phyloP scores from a whole-genome alignment of 179 eudicot species.

The Amaranthus tricolor region DNA sequence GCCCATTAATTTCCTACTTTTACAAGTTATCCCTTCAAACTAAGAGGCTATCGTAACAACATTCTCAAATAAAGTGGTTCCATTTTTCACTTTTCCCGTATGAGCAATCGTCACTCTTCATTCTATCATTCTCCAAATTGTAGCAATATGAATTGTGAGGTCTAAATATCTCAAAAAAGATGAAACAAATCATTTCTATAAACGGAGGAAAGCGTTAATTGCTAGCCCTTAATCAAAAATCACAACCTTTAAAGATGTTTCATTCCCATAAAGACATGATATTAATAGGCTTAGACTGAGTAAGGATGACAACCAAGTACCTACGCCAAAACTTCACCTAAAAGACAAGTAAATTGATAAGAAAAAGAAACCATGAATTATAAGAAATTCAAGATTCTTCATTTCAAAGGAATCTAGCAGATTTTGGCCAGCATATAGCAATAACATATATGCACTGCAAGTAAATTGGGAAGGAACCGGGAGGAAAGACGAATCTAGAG shows the following conservation, averaged over 20 bases:
- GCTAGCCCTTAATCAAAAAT: background rate
- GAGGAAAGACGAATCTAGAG: no score
- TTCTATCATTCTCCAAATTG: background rate
- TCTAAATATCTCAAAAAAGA: background rate
- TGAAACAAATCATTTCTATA: background rate
- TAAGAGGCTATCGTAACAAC: background rate
- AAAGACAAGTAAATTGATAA: no score
- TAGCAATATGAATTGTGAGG: background rate
- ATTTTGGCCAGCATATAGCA: no score
- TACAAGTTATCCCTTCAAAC: background rate
- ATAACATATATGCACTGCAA: no score
- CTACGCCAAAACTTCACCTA: no score
- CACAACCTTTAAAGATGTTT: background rate
- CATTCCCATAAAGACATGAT: no score
- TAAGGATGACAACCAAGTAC: background rate
- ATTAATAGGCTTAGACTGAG: background rate
- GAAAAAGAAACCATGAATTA: no score
- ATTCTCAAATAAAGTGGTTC: background rate
- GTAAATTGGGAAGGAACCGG: no score
- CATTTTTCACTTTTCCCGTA: background rate
- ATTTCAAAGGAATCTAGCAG: no score
- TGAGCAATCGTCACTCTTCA: background rate
- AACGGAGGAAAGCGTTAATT: no score
- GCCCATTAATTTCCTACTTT: background rate
- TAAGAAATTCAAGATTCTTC: no score